A percentile compares a stretch with the other conserved stretches of the same genome.
These are phyloP conservation scores for Breynia disticha DNA, from an alignment of 441 rosid species.

Conservation along the genomic window DNA sequence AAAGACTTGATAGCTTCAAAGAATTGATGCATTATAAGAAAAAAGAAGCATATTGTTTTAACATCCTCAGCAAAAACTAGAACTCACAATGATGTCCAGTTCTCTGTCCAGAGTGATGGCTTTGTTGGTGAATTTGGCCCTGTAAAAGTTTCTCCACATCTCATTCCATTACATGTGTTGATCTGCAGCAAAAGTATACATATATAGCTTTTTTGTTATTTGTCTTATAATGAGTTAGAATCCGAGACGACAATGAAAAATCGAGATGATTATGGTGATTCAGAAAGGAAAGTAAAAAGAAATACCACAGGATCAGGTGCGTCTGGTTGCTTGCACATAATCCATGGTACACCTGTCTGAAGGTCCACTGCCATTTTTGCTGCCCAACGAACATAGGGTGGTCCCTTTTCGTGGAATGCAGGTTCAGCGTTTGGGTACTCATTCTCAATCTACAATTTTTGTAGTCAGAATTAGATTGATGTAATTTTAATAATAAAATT, in stretches of 20 bases:
- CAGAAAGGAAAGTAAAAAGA: neutral
- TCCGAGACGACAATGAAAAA: neutral
- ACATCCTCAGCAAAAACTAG: neutral
- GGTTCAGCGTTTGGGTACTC: slow-evolving; percentile 54
- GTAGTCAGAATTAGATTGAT: neutral
- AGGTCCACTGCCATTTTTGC: slow-evolving; percentile 62
- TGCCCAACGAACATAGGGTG: slow-evolving; percentile 60
- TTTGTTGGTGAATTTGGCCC: slow-evolving; percentile 78
- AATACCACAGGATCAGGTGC: slow-evolving; percentile 84
- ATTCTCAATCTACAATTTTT: slow-evolving; percentile 52
- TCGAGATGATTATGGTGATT: neutral
- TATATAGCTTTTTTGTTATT: neutral
- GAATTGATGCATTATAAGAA: neutral
- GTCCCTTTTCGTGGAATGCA: slow-evolving; percentile 42
- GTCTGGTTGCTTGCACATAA: slow-evolving; percentile 85
- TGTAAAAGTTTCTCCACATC: slow-evolving; percentile 64
- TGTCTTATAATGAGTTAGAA: neutral
- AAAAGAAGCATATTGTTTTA: too few species aligned
- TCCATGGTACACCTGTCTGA: slow-evolving; percentile 85
- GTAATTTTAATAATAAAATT: neutral
- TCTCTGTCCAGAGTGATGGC: slow-evolving; percentile 87
- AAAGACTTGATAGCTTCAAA: slow-evolving; percentile 50
- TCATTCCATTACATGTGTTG: slow-evolving; percentile 76
- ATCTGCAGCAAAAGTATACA: slow-evolving; percentile 29
- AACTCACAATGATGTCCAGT: slow-evolving; percentile 84